A percentile compares a stretch with the other conserved stretches of the same genome.
These are phyloP conservation scores for Neckera pumila DNA, from an alignment of 225 moss, liverwort and hornwort species.

Conservation along the genomic window DNA sequence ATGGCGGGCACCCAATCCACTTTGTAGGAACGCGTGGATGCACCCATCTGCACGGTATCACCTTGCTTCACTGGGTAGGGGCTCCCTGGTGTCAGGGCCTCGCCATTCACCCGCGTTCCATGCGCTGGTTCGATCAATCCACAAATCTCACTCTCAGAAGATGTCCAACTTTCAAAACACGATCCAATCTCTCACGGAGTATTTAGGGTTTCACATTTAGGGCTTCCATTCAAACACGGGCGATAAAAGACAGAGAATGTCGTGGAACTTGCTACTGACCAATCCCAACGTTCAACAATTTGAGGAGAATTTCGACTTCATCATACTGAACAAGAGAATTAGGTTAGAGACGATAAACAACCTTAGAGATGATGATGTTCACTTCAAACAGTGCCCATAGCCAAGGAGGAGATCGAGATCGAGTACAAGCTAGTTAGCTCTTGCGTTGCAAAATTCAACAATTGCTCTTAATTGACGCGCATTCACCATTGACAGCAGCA, in stretches of 20 bases:
- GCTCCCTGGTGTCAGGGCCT: slow-evolving; percentile 20
- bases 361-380: not conserved
- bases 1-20: slow-evolving; percentile 45
- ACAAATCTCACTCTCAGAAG: not conserved
- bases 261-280: not conserved
- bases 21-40: slow-evolving; percentile 51
- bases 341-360: not conserved
- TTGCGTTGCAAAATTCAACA: not conserved
- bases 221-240: not conserved
- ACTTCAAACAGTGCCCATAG: not conserved
- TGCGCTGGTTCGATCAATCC: slow-evolving; percentile 30
- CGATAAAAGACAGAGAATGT: not conserved
- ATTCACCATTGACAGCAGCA: not conserved
- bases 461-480: not conserved
- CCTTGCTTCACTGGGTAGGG: slow-evolving; percentile 18
- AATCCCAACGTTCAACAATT: not conserved
- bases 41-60: slow-evolving; percentile 52
- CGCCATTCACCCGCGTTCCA: slow-evolving; percentile 64
- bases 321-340: not conserved
- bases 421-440: not conserved
- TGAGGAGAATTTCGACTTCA: not conserved
- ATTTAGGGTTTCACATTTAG: not conserved
- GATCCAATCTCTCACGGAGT: not conserved
- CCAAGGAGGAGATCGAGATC: not conserved
- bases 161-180: not conserved